Base-by-base conservation (phyloP, 2,329 filamentous ascomycete species). In the Thelonectria blattea region DNA sequence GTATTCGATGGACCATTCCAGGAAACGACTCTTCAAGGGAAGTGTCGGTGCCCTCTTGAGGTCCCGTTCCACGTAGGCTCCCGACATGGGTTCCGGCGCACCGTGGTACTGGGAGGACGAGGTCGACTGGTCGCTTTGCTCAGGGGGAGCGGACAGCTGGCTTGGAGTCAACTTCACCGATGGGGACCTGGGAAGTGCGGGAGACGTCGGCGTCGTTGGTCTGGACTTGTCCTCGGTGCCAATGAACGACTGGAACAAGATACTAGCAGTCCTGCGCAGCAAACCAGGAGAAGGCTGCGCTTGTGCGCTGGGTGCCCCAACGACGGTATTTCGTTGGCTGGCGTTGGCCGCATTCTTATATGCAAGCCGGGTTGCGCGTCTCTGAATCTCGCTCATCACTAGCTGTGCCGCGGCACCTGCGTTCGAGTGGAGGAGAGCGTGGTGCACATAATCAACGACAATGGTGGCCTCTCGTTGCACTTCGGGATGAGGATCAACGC, bases 1-100 rank as follows among this genome's bases (percentile, higher is more conserved):
- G 75, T 99, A 98, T 75, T 94, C 94, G 46, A 95, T 93, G 4
- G 93, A 97, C 93, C 94, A 99, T 65, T 97, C 92, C 64, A 97
- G 83, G 75, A 98, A 96, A 9, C 85, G 88, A 73, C 93, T 97
- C 61, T 85, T 85, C 17, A 99, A 76, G 1, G 95, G 95, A 27
- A 98, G 83, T 12, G 75, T 77, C 1, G 91, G 89, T 10, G 80
- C 68, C 54, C 86, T 80, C 1, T 83, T 80, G 30, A 86, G 74
- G 61, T 88, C 83, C 59, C 89, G 85, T 52, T 86, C 80, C 64
- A 86, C 79, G 71, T 91, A 97, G 0, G 88, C 86, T 11, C 91
- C 89, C 3, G 93, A 93, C n/a, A 88, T 84, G 1, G 95, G 94
- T 63, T 92, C 88, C 62, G 86, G 88, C 8, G 91, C 91, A 52